Conservation (phyloP, 1,284 basidiomycete genomes). For the Ceratobasidium theobromae region DNA sequence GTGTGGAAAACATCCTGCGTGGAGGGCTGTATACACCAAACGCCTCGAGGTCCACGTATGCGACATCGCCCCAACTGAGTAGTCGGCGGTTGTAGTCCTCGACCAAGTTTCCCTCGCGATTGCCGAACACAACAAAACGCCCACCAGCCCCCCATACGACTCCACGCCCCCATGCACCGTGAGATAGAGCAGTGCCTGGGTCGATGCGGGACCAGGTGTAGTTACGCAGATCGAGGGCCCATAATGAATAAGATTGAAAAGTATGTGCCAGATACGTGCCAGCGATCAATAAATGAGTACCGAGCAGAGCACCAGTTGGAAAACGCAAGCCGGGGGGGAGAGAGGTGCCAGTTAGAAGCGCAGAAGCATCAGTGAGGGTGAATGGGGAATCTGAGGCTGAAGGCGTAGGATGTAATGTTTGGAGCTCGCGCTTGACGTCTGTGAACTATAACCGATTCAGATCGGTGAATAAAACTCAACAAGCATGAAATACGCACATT, state of each 20-base stretch:
- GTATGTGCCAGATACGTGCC: conserved; percentile 89
- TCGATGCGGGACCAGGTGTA: conserved; percentile 87
- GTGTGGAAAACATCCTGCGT: conserved; percentile 53
- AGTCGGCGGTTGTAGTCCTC: conserved; percentile 89
- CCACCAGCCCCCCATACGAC: conserved; percentile 77
- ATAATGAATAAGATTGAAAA: conserved; percentile 87
- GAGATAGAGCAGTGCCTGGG: conserved; percentile 71
- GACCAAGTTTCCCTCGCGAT: conserved; percentile 80
- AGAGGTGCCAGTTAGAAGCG: conserved; percentile 64
- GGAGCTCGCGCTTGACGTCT: conserved; percentile 89
- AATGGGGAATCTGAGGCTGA: conserved; percentile 58
- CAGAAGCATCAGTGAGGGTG: conserved; percentile 70
- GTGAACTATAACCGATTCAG: conserved; percentile 66
- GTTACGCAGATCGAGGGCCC: conserved; percentile 77
- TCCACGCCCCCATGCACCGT: conserved; percentile 87
- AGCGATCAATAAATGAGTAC: conserved; percentile 83
- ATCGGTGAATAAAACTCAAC: conserved; percentile 34
- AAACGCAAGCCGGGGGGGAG: conserved; percentile 92
- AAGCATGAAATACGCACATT: conserved; percentile 58
- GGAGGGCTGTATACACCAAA: conserved; percentile 93
- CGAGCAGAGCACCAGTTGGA: conserved; percentile 87
- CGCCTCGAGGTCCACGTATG: conserved; percentile 87
- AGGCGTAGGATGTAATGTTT: conserved; percentile 78
- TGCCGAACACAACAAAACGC: conserved; percentile 86
- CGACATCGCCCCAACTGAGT: conserved; percentile 88